Evolutionary conservation across 805 yeast genomes (phyloP).

Genomic region (Kodamaea nitidulidarum): DNA sequence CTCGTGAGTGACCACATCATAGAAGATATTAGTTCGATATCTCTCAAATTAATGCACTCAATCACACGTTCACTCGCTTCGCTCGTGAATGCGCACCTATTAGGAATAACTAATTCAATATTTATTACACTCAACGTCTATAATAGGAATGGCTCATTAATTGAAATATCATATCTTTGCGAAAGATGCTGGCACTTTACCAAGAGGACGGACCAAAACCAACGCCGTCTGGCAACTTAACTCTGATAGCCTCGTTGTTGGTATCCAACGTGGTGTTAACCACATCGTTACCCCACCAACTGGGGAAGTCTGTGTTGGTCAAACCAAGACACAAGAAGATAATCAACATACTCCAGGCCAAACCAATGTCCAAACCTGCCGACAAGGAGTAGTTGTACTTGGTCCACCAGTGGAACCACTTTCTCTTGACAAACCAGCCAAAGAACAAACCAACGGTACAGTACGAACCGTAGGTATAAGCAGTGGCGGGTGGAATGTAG

Average conservation of each 20-base stretch:
- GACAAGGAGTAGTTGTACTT: slow-evolving; percentile 44
- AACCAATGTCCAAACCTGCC: slow-evolving; percentile 43
- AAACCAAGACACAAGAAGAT: slow-evolving; percentile 22
- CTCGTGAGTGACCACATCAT: too few relatives aligned
- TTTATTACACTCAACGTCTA: too few relatives aligned
- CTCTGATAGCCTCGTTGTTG: slow-evolving; percentile 30
- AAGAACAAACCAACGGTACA: slow-evolving; percentile 35
- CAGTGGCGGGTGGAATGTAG: slow-evolving; percentile 70
- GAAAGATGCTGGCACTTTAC: too few relatives aligned
- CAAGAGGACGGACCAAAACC: slow-evolving; percentile 46
- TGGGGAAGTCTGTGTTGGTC: slow-evolving; percentile 20
- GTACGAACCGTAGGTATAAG: slow-evolving; percentile 59
- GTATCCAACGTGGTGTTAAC: slow-evolving; percentile 37
- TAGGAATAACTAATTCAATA: too few relatives aligned
- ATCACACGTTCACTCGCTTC: too few relatives aligned
- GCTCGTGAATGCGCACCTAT: too few relatives aligned
- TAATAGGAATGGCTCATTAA: too few relatives aligned
- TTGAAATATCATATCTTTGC: too few relatives aligned
- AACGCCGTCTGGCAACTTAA: slow-evolving; percentile 34
- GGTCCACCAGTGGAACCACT: slow-evolving; percentile 42
- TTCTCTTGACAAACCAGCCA: slow-evolving; percentile 37
- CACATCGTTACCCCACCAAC: slow-evolving; percentile 69
- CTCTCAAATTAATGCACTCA: too few relatives aligned
- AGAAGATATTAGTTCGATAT: too few relatives aligned
- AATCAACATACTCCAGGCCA: slow-evolving; percentile 28